A percentile compares a stretch with the other conserved stretches of the same genome.
These are phyloP conservation scores for Eremothecium sinecaudum DNA, from an alignment of 1,139 yeast species.

Conservation along the genomic window DNA sequence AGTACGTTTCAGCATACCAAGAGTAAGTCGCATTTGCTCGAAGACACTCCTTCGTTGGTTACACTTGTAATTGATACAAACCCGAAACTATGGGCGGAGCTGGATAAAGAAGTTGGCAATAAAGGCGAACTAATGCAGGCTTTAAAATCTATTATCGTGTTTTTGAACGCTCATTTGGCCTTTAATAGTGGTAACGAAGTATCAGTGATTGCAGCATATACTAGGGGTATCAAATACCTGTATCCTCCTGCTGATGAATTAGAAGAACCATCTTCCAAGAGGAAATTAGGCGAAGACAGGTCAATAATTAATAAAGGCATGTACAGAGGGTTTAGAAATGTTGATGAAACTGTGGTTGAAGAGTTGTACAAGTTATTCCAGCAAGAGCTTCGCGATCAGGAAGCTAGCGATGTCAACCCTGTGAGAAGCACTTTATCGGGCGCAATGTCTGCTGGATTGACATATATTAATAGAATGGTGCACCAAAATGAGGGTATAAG, in stretches of 20 bases:
- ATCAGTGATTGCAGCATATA: slow-evolving; percentile 71
- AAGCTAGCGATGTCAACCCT: slow-evolving; percentile 20
- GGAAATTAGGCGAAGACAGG: slow-evolving; percentile 11
- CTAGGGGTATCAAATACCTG: slow-evolving; percentile 58
- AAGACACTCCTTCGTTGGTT: slow-evolving; percentile 75
- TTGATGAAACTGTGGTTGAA: slow-evolving; percentile 68
- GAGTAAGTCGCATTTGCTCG: slow-evolving; percentile 27
- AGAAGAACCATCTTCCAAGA: slow-evolving; percentile 8
- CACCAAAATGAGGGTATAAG: slow-evolving; percentile 39
- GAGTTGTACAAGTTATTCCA: slow-evolving; percentile 45
- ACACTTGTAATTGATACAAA: slow-evolving; percentile 72
- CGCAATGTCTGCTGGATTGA: slow-evolving; percentile 56
- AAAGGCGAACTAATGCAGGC: slow-evolving; percentile 21
- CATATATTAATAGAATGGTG: slow-evolving; percentile 66
- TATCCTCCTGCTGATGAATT: slow-evolving; percentile 43
- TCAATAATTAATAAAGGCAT: slow-evolving; percentile 41
- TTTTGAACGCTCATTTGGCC: slow-evolving; percentile 76
- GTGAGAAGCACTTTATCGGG: slow-evolving; percentile 55
- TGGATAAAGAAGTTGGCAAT: slow-evolving; percentile 28
- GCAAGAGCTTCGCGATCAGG: slow-evolving; percentile 22
- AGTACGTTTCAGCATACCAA: slow-evolving; percentile 40
- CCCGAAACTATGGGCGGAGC: slow-evolving; percentile 64
- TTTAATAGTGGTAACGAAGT: slow-evolving; percentile 78
- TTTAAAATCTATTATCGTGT: slow-evolving; percentile 26
- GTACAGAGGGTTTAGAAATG: slow-evolving; percentile 78